Evolutionary conservation across 768 basidiomycete genomes (phyloP), one percentile per base, ranked within the genome.

Genomic region (Mycena amicta): DNA sequence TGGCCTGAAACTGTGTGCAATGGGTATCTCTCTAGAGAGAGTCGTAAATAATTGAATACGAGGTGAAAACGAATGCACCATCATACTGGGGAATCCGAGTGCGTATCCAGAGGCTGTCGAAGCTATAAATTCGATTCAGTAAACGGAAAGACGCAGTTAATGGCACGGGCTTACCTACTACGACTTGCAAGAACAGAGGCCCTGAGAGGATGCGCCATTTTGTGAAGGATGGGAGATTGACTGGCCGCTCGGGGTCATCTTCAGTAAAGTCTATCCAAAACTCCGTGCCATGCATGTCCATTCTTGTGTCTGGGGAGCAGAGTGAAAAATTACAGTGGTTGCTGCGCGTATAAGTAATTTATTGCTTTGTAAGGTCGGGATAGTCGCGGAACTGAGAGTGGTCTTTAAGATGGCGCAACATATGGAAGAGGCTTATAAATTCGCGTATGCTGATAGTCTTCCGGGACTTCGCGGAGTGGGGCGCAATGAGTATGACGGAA

Each of bases 1-100:
- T 69, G 6, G 72, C 69, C 27, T 60, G 55, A 47, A 75, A 70
- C 18, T 56, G 40, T 37, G 74, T 67, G 31, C 69, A 72, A 29
- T 50, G 25, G 26, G 26, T 49, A 29, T 49, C 47, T 4, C 25
- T 5, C 47, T 49, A 23, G 27, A 25, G 27, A 26, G 12, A 27
- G 27, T 23, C 22, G 11, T 22, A 26, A 13, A 49, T 22, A 22
- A 5, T 11, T 5, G 6, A 23, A 12, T 13, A 23, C 6, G n/a
- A 26, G 12, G 27, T 12, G 12, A 13, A 29, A 20, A 8, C 6
- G 25, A 15, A 25, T 22, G 27, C 27, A 49, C 47, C 47, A 49
- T 49, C 47, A 49, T 49, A 23, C 25, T 49, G 25, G 47, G 47
- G 26, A 26, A 49, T 6, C 47, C 47, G 12, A 49, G 26, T 23